A percentile compares a stretch with the other conserved stretches of the same genome.
Evolutionary conservation across 2,329 filamentous ascomycete species (phyloP).

Genomic region (Cladophialophora yegresii): DNA sequence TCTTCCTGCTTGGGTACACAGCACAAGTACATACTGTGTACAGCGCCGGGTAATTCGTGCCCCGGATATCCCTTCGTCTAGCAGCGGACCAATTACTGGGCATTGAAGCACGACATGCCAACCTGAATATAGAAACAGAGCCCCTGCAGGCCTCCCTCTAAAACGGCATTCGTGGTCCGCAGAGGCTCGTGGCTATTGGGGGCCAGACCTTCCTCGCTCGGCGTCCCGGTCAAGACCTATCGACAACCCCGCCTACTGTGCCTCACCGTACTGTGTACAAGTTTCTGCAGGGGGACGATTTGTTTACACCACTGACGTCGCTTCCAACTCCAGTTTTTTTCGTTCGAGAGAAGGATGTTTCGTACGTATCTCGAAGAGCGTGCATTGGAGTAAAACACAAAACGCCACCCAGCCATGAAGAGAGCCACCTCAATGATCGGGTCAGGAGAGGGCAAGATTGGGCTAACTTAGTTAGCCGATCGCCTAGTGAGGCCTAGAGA

Average conservation of each 20-base stretch:
- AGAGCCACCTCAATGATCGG: not conserved
- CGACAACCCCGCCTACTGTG: not conserved
- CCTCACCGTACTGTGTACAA: not conserved
- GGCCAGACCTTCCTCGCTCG: not conserved
- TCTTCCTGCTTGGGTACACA: not conserved
- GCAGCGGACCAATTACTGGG: not conserved
- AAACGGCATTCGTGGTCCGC: not conserved
- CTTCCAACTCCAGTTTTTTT: not conserved
- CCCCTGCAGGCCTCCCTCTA: not conserved
- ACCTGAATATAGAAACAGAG: conserved; percentile 1
- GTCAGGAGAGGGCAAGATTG: not conserved
- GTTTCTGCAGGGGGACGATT: not conserved
- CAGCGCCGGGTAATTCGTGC: too few species aligned
- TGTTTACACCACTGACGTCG: not conserved
- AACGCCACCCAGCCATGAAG: not conserved
- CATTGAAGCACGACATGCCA: not conserved
- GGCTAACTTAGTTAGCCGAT: not conserved
- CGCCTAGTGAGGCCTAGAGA: not conserved
- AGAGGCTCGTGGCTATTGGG: conserved; percentile 5
- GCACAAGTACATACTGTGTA: too few species aligned
- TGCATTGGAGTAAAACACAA: not conserved
- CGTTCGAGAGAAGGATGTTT: not conserved
- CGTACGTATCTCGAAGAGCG: not conserved
- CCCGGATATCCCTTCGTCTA: not conserved
- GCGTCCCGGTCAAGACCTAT: not conserved